Base-by-base conservation (phyloP, 2,329 filamentous ascomycete species). In the Penicillium expansum region DNA sequence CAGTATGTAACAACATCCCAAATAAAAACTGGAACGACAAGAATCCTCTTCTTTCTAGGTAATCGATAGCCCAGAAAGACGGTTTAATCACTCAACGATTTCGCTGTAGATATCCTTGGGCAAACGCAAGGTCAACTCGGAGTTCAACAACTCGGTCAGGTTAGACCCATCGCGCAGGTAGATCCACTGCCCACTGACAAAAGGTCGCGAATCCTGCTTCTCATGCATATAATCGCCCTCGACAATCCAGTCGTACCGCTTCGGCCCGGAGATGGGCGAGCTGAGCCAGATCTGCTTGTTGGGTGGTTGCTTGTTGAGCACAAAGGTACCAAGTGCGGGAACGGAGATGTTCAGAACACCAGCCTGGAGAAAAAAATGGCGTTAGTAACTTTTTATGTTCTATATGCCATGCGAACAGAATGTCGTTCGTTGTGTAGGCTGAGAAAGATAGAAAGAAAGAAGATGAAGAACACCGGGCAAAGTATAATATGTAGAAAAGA, bases 211-310 rank as follows among this genome's bases (percentile, higher is more conserved):
- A 32, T 87, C 91, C 74, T 92, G 88, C 78, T 95, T 95, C 71
- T 91, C 83, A 67, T 86, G 76, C 80, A 92, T 89, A 32, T 83
- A 81, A 67, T 94, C 90, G 57, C 87, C 74, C 56, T 73, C 71
- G 14, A 92, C 73, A 54, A 96, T 89, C 84, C 90, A 99, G 75
- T 97, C 92, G 78, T 88, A 99, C 57, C 93, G 87, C 78, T 97
- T 97, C 14, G 94, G 94, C 0, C 94, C 94, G 6, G 90, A 92
- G 52, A 91, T 80, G 4, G 94, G 94, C 42, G 91, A 96, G 37
- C 91, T 94, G 44, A 97, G 85, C 94, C 94, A 99, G 71, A 99
- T 96, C 73, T 88, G 94, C 80, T 92, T 94, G 81, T 97, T 97
- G 20, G 93, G 92, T 0, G 94, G 94, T 75, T 99, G 94, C 77